These are phyloP conservation scores for Castanea sativa DNA, from an alignment of 306 rosid species.

Conservation along the genomic window DNA sequence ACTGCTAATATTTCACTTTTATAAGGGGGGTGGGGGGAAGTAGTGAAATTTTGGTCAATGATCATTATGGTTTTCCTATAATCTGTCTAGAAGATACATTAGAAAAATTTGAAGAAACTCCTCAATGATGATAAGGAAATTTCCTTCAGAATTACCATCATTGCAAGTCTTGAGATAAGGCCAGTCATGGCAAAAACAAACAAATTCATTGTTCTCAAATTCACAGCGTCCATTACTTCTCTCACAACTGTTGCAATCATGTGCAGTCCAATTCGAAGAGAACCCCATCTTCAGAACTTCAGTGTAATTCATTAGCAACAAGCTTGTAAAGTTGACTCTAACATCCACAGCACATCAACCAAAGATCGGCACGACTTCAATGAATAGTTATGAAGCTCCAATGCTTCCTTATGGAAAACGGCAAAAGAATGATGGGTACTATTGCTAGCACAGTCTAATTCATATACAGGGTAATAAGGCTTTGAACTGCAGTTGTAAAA, in stretches of 20 bases:
- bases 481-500: constrained; percentile 50
- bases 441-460: constrained; percentile 45
- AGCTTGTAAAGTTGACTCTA: constrained; percentile 11
- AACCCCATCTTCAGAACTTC: constrained; percentile 66
- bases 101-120: background rate
- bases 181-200: constrained; percentile 56
- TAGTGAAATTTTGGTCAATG: no score
- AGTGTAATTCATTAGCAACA: constrained; percentile 38
- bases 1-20: no score
- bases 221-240: constrained; percentile 66
- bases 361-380: constrained; percentile 39
- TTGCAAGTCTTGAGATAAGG: constrained; percentile 43
- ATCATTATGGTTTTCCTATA: background rate
- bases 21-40: background rate
- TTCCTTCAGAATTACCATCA: constrained; percentile 37
- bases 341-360: constrained; percentile 31
- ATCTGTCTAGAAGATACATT: background rate
- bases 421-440: constrained; percentile 49
- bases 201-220: constrained; percentile 30
- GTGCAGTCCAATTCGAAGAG: constrained; percentile 54
- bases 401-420: constrained; percentile 43
- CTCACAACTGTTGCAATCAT: constrained; percentile 49
- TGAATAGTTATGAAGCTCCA: constrained; percentile 32
- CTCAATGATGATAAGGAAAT: background rate
- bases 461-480: constrained; percentile 36